These are phyloP conservation scores for Quercus lobata DNA, from an alignment of 331 rosid genomes.

Conservation along the genomic window DNA sequence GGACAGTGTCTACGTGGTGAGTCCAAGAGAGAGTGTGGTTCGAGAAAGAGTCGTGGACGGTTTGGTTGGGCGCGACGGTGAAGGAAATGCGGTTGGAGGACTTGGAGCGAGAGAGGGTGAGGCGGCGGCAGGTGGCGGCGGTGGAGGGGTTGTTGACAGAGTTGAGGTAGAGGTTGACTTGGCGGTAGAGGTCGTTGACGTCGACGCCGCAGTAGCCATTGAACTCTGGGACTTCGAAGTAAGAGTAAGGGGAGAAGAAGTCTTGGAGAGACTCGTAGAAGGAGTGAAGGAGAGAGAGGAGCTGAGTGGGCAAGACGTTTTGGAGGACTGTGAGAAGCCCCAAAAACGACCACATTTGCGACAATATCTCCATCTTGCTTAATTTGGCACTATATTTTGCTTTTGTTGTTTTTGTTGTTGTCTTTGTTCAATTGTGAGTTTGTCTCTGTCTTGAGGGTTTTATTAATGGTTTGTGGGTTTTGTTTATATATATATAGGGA, in stretches of 20 bases:
- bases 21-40: constrained; percentile 67
- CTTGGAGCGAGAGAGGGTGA: constrained; percentile 77
- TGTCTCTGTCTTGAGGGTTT: constrained; percentile 11
- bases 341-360: constrained; percentile 83
- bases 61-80: constrained; percentile 79
- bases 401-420: background rate
- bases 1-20: constrained; percentile 80
- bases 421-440: background rate
- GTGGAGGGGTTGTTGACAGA: constrained; percentile 47
- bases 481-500: background rate
- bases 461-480: background rate
- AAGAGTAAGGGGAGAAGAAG: constrained; percentile 66
- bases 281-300: constrained; percentile 73
- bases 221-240: constrained; percentile 81
- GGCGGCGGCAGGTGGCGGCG: constrained; percentile 46
- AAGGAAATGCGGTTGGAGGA: constrained; percentile 74
- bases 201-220: constrained; percentile 89
- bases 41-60: constrained; percentile 55
- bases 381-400: background rate
- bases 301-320: constrained; percentile 77
- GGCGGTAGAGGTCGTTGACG: constrained; percentile 81
- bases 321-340: constrained; percentile 82
- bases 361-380: constrained; percentile 56
- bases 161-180: constrained; percentile 74
- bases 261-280: constrained; percentile 73